Evolutionary conservation across 257 asterid species (phyloP), one percentile per base, ranked within the genome.

Genomic region (Linaria vulgaris): DNA sequence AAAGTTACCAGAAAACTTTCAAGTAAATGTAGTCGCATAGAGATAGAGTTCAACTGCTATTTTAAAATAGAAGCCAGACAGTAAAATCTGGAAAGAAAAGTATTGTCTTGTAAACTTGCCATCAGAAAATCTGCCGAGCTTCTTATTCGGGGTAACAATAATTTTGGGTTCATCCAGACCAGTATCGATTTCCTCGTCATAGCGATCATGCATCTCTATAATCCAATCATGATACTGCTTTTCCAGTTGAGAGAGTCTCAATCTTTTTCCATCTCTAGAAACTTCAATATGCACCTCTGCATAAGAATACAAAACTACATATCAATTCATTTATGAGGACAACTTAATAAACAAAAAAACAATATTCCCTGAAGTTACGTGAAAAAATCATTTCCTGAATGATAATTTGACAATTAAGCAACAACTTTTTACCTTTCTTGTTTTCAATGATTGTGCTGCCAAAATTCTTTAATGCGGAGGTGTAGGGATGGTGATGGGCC

Each of bases 201-300:
- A 84, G 5, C 5, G 69, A 16, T 47, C 76, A 62, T 88, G 96
- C 94, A 88, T 86, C 24, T 72, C 69, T 44, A 67, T 12, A 69
- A 85, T 46, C 96, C 96, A 88, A 0, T 72, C 90, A 23, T 65
- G 59, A 50, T 84, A 88, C 39, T 54, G 77, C 74, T 77, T 86
- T 68, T 84, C 90, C 56, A 86, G 78, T 67, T 80, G 79, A n/a
- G 62, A 2, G 25, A 78, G 75, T 48, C 64, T 60, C 74, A 88
- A 43, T 37, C 69, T 62, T 61, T 78, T 82, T 52, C 81, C 87
- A 56, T 81, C 85, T 70, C 67, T 79, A 9, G 1, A 0, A 47
- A 84, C 78, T 54, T 75, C 73, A 60, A 84, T 58, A 19, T 38
- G 77, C 47, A 78, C 73, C 64, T 74, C 96, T 86, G 64, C 79